A percentile compares a stretch with the other conserved stretches of the same genome.
phyloP scores from a whole-genome alignment of 2,329 filamentous ascomycete genomes.

The Talaromyces sp. region DNA sequence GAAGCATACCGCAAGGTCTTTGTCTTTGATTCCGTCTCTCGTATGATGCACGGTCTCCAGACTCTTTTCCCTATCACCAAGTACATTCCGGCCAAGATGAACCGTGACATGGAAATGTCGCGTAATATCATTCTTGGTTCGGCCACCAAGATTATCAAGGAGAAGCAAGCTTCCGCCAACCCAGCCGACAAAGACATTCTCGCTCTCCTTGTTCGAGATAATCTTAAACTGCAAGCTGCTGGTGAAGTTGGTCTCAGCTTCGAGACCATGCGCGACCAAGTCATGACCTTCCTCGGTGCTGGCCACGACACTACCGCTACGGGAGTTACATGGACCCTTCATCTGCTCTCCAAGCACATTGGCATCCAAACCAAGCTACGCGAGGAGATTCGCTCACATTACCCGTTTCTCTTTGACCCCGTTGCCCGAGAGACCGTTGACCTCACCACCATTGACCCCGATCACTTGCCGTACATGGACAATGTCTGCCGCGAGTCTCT shows the following conservation, averaged over 20 bases:
- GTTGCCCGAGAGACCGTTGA: constrained; percentile 23
- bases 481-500: constrained; percentile 44
- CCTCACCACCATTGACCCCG: constrained; percentile 28
- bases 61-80: constrained; percentile 37
- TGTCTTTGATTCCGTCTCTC: constrained; percentile 32
- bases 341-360: constrained; percentile 36
- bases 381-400: constrained; percentile 31
- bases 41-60: constrained; percentile 37
- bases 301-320: constrained; percentile 43
- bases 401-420: constrained; percentile 36
- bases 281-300: constrained; percentile 38
- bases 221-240: constrained; percentile 33
- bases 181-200: constrained; percentile 33
- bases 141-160: constrained; percentile 30
- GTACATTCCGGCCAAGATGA: constrained; percentile 34
- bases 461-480: constrained; percentile 40
- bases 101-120: constrained; percentile 30
- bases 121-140: constrained; percentile 31
- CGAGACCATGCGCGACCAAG: constrained; percentile 31
- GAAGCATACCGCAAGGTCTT: constrained; percentile 40
- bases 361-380: constrained; percentile 36
- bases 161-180: constrained; percentile 30
- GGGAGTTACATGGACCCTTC: constrained; percentile 38
- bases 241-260: constrained; percentile 33
- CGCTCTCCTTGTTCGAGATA: constrained; percentile 37